These are phyloP conservation scores for Pseudogymnoascus sp. DNA, from an alignment of 2,329 filamentous ascomycete species.

Conservation along the genomic window DNA sequence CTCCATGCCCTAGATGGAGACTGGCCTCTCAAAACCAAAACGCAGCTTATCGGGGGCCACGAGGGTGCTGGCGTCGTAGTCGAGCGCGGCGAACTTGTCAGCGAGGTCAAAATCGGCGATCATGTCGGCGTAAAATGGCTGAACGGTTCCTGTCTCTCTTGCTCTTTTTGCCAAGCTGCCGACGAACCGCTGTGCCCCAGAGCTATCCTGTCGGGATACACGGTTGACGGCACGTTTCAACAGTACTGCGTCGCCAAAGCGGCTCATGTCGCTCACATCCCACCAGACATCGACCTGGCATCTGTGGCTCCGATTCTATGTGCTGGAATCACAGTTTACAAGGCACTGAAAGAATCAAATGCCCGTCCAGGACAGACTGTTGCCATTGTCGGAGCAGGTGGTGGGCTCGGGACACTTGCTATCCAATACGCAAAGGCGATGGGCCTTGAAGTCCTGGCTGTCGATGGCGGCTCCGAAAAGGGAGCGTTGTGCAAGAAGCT, in stretches of 20 bases:
- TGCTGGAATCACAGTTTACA: constrained; percentile 82
- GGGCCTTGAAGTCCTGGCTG: constrained; percentile 71
- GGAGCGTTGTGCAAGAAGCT: constrained; percentile 58
- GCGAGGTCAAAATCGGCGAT: constrained; percentile 73
- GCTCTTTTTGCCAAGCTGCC: constrained; percentile 70
- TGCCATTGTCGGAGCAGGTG: constrained; percentile 79
- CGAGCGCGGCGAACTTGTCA: constrained; percentile 65
- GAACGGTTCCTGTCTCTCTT: constrained; percentile 76
- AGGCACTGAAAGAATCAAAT: constrained; percentile 79
- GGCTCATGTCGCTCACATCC: constrained; percentile 75
- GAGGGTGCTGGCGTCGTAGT: constrained; percentile 78
- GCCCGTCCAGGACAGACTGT: constrained; percentile 66
- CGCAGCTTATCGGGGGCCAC: constrained; percentile 77
- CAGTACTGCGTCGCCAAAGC: constrained; percentile 86
- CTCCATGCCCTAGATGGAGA: constrained; percentile 72
- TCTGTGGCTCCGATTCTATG: constrained; percentile 73
- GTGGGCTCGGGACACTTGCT: constrained; percentile 71
- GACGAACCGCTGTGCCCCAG: constrained; percentile 78
- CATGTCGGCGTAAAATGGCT: constrained; percentile 88
- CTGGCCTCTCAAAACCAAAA: constrained; percentile 77
- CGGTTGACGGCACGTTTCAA: constrained; percentile 88
- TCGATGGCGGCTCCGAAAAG: constrained; percentile 81
- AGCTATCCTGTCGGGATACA: constrained; percentile 76
- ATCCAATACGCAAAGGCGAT: constrained; percentile 87
- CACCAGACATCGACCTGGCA: constrained; percentile 67